Base-by-base conservation (phyloP, 192 early-diverging fungal genomes). In the Chytriomyces confervae region DNA sequence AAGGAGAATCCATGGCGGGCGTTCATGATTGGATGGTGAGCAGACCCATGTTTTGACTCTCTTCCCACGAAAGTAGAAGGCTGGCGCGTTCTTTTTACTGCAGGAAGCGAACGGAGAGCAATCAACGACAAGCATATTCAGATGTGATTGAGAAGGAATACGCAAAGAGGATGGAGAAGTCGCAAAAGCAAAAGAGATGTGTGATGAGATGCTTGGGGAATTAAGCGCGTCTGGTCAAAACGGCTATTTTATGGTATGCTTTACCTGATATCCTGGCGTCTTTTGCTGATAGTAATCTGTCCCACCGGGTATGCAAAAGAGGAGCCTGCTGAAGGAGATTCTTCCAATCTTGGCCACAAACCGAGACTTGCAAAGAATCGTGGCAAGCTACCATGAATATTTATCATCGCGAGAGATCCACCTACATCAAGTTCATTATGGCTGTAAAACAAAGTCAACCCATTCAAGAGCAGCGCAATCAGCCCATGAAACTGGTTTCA, bases 181-280 rank as follows among this genome's bases (percentile, higher is more conserved):
- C 29, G 80, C 79, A 0, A 91, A 89, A 75, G 86, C 86, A 7
- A 86, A 88, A 70, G 94, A 94, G 77, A 65, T 94, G 16, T 92
- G 91, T 80, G 87, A 90, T 64, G 87, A 87, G 64, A 78, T 94
- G 50, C 75, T 90, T 20, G 92, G 90, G 9, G 51, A 36, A 11
- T 57, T 57, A 3, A 20, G 20, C 53, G 53, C 53, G 0, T 36
- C 29, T 36, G 29, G 29, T 36, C 1, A 36, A 36, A 36, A 36
- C 29, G 2, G 29, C 29, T 1, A 36, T 36, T 1, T 36, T 36
- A 0, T 36, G 29, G 29, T 36, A 36, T 36, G 29, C 29, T 2
- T 36, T 1, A 36, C 29, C 29, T 36, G 29, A 36, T 36, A 1
- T 1, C 29, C 2, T 36, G 29, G 2, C 2, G 29, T 36, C 1